Percentiles rank a stretch among this genome's conserved stretches.
Conservation (phyloP, 192 early-diverging fungal species). For the Chytriomyces hyalinus region DNA sequence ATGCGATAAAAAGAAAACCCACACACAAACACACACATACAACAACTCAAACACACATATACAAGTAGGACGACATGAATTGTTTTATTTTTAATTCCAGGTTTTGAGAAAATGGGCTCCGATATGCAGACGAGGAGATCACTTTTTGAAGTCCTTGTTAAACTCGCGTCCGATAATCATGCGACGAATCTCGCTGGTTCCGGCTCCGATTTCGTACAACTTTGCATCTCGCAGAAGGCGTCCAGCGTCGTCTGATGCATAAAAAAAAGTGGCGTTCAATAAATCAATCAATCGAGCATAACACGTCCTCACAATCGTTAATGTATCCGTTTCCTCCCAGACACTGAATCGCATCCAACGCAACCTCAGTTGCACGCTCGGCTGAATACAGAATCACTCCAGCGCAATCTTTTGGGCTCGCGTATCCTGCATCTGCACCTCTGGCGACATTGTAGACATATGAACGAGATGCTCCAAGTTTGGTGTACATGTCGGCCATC, state of each 20-base stretch:
- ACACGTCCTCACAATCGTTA: conserved; percentile 69
- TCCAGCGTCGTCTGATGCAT: conserved; percentile 58
- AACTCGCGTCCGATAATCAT: conserved; percentile 83
- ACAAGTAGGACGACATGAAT: no score
- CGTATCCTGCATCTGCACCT: conserved; percentile 79
- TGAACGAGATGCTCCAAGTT: conserved; percentile 84
- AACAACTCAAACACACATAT: no score
- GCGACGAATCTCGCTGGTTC: conserved; percentile 90
- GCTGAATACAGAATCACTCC: conserved; percentile 92
- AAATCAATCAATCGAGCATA: not conserved
- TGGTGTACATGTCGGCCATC: conserved; percentile 97
- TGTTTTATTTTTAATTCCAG: no score
- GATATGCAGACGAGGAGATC: not conserved
- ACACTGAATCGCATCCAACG: conserved; percentile 92
- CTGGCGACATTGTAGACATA: conserved; percentile 91
- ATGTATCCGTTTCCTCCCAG: conserved; percentile 95
- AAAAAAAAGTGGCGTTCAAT: not conserved
- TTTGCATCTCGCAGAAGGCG: conserved; percentile 91
- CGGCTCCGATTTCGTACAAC: conserved; percentile 96
- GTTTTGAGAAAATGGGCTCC: not conserved
- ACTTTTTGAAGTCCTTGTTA: conserved; percentile 57
- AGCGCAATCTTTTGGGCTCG: conserved; percentile 75
- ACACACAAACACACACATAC: no score
- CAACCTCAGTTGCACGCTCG: conserved; percentile 91
- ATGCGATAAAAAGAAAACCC: no score